Evolutionary conservation across 306 rosid species (phyloP), one percentile per base, ranked within the genome.

Genomic region (Castanea mollissima): DNA sequence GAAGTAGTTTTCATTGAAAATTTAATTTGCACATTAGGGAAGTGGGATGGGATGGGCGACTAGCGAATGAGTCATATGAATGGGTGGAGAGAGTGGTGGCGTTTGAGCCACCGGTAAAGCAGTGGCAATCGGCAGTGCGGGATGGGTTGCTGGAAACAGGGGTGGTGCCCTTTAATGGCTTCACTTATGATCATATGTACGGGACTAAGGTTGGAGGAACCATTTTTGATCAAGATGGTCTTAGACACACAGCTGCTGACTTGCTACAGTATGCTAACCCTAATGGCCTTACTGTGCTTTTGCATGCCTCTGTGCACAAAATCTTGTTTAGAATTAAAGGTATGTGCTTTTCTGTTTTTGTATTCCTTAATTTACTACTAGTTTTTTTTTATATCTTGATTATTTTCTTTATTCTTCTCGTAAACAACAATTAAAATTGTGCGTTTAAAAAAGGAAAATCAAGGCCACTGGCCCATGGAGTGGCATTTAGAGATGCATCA

Each of bases 201-300:
- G 98, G 98, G 12, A 93, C 98, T 7, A 93, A 93, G 71, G 75
- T 91, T n/a, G 98, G 98, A 0, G 98, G 97, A 1, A 88, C 93
- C 69, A 91, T 91, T 31, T 93, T 93, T 58, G 94, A 93, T 71
- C 71, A 12, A 0, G 3, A 83, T 1, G 93, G 94, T 4, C 75
- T 35, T 31, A 79, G 98, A 54, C 97, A 93, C 67, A 91, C 92
- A 0, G 91, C 98, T 10, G 97, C 98, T 11, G 93, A 93, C 81
- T 86, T 91, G 9, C 75, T 93, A 11, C 19, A 69, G 21, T 76
- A 93, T 38, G 98, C 94, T 18, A 85, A 90, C n/a, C 91, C 97
- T 72, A 5, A 29, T 1, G 68, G 77, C 56, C 89, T 93, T 16
- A 84, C 87, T 0, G 77, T 90, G 16, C 89, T 87, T 69, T 46